A percentile compares a stretch with the other conserved stretches of the same genome.
These are phyloP conservation scores for Penicillium lagena DNA, from an alignment of 495 filamentous ascomycete genomes.

Conservation along the genomic window DNA sequence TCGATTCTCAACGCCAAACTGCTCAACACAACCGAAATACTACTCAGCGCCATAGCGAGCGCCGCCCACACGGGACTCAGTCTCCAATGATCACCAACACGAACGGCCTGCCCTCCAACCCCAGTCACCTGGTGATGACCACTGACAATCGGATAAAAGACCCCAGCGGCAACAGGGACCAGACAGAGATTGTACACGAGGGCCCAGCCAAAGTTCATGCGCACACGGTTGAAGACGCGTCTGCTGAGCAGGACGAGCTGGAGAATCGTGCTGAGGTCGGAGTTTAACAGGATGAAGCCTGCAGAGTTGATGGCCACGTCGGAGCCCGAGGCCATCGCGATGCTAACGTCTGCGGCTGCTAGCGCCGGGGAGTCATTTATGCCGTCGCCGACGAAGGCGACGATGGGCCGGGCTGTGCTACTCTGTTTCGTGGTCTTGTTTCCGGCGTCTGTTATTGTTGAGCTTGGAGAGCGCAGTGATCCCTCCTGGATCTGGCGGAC, in stretches of 20 bases:
- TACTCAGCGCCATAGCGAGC: constrained; percentile 81
- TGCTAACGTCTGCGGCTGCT: constrained; percentile 70
- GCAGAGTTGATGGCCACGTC: constrained; percentile 81
- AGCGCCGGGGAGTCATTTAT: constrained; percentile 87
- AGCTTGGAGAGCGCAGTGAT: constrained; percentile 1
- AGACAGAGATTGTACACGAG: constrained; percentile 75
- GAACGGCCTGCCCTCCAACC: constrained; percentile 16
- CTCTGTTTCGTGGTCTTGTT: constrained; percentile 3
- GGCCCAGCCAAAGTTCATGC: constrained; percentile 86
- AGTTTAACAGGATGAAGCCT: constrained; percentile 78
- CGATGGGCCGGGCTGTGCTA: constrained; percentile 24
- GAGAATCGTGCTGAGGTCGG: constrained; percentile 61
- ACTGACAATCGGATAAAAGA: constrained; percentile 62
- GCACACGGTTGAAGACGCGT: constrained; percentile 70
- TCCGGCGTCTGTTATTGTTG: background rate
- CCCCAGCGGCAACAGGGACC: constrained; percentile 79
- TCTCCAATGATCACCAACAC: constrained; percentile 35
- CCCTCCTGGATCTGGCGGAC: constrained; percentile 67
- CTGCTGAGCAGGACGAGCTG: constrained; percentile 65
- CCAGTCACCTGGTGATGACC: constrained; percentile 34
- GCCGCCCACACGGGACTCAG: constrained; percentile 81
- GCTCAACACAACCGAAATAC: constrained; percentile 71
- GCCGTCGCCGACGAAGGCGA: constrained; percentile 74
- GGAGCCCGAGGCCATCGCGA: constrained; percentile 76
- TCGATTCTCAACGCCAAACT: constrained; percentile 58